A percentile compares a stretch with the other conserved stretches of the same genome.
These are phyloP conservation scores for Abrus pulchellus DNA, from an alignment of 306 rosid species.

Conservation along the genomic window DNA sequence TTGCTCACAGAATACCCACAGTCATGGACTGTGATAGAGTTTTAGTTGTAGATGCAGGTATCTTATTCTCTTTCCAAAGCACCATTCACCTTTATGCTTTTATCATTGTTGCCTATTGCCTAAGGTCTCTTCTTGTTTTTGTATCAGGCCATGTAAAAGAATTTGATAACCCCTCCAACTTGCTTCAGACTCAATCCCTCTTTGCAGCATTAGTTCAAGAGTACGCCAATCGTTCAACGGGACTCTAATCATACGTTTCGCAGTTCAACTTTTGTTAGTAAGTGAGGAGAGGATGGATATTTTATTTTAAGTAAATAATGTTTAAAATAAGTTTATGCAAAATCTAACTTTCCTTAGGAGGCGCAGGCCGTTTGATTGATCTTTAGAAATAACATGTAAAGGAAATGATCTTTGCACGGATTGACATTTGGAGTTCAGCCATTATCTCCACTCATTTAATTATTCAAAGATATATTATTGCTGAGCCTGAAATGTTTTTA, in stretches of 20 bases:
- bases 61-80: background rate
- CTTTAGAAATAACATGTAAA: background rate
- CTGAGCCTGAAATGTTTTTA: background rate
- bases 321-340: no score
- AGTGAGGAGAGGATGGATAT: no score
- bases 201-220: conserved; percentile 84
- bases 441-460: background rate
- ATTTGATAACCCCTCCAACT: conserved; percentile 70
- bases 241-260: conserved; percentile 45
- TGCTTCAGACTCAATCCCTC: conserved; percentile 69
- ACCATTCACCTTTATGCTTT: background rate
- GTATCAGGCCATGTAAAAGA: conserved; percentile 69
- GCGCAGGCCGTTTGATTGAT: background rate
- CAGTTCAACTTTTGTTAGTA: no score
- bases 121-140: background rate
- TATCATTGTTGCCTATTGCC: background rate
- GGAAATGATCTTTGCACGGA: no score
- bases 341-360: background rate
- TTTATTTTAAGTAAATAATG: no score
- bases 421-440: background rate
- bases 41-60: conserved; percentile 78
- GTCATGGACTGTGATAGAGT: conserved; percentile 88
- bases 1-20: conserved; percentile 90
- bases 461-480: background rate
- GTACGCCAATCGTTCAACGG: conserved; percentile 74